Evolutionary conservation across 345 rosid species (phyloP), one percentile per base, ranked within the genome.

Genomic region (Ceriops zippeliana): DNA sequence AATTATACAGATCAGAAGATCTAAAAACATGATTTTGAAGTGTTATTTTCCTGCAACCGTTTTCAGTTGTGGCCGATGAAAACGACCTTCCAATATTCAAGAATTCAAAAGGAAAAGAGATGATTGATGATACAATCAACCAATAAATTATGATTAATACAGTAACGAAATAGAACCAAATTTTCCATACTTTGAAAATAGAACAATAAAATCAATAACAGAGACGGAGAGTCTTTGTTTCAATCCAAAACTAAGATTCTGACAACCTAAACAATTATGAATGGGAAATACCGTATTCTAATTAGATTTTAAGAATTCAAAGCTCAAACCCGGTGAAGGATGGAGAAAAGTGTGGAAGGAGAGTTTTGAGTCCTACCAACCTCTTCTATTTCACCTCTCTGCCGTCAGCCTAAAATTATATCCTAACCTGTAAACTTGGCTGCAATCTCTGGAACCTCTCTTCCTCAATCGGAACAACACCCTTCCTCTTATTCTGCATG

Each of bases 21-120:
- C 5, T 22, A 46, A 61, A 62, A 49, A 37, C 59, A 38, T 34
- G 58, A 70, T 19, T 30, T 57, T 35, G 61, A 65, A 75, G 31
- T 22, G 54, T 52, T 58, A 69, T 38, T 68, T 74, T 58, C 72
- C 72, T 63, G 71, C 76, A 26, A 75, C 77, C 74, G 72, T 75
- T 56, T 54, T 51, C 69, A 59, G 34, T 30, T 52, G 32, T 34
- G 52, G 49, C 21, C 9, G 37, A 52, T 51, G 17, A 34, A 65
- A 61, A 56, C 26, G 13, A 34, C 28, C n/a, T 2, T 19, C 62
- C 13, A 4, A 62, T 13, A 26, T 11, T 21, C 11, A 20, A 34
- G 46, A 73, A 61, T 42, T 13, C 17, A 42, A 42, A 11, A 3
- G 49, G 16, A 42, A 34, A 34, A 34, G 37, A 34, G 7, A 34